Conservation (phyloP, 805 yeast genomes). For the Candida silvicultrix region DNA sequence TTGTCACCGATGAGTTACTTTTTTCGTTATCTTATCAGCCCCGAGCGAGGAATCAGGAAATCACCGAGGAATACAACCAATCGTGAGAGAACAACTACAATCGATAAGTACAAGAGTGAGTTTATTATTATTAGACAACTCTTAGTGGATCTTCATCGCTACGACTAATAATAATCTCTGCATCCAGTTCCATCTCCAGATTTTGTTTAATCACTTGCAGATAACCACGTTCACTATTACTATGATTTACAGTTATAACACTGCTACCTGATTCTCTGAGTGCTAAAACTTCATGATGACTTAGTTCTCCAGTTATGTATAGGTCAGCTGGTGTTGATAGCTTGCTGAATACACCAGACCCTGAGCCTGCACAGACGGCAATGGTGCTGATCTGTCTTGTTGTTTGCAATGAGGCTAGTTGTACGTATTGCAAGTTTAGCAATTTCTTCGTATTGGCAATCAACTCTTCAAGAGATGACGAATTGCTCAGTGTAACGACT, state of each 20-base stretch:
- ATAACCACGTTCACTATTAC: slow-evolving; percentile 90
- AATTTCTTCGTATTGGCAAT: slow-evolving; percentile 46
- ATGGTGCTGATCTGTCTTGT: slow-evolving; percentile 37
- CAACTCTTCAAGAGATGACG: slow-evolving; percentile 37
- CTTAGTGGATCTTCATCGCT: slow-evolving; percentile 18
- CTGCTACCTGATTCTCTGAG: slow-evolving; percentile 65
- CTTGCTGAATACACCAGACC: slow-evolving; percentile 64
- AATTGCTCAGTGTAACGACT: slow-evolving; percentile 40
- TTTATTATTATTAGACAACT: background rate
- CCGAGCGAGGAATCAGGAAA: too few species aligned
- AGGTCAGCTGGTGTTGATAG: slow-evolving; percentile 60
- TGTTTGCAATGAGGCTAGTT: slow-evolving; percentile 43
- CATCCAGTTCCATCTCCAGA: slow-evolving; percentile 6
- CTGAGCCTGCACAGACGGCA: slow-evolving; percentile 96
- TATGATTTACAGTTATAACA: slow-evolving; percentile 79
- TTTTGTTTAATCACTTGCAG: slow-evolving; percentile 46
- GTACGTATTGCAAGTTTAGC: slow-evolving; percentile 50
- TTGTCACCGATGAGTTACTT: too few species aligned
- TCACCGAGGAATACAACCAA: too few species aligned
- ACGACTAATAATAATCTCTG: slow-evolving; percentile 11
- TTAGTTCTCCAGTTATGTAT: slow-evolving; percentile 84
- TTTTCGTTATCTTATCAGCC: too few species aligned
- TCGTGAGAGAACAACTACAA: too few species aligned
- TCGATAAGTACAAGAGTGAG: too few species aligned
- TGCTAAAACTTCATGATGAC: slow-evolving; percentile 85